Percentiles rank a stretch among this genome's conserved stretches.
Evolutionary conservation across 768 basidiomycete species (phyloP).

Genomic region (Boletus huronensis): DNA sequence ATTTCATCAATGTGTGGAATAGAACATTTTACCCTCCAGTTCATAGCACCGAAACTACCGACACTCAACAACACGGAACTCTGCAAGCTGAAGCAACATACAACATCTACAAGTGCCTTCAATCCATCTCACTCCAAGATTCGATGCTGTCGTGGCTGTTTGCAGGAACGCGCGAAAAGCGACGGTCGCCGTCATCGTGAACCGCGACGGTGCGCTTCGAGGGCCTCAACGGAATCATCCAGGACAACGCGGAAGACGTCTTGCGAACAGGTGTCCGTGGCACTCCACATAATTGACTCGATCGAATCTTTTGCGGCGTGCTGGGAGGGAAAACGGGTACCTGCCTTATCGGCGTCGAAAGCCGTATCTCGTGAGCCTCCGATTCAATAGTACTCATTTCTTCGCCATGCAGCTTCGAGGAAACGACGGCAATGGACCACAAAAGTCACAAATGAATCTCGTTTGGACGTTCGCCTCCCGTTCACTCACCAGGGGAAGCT

Average conservation of each 20-base stretch:
- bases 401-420: conserved; percentile 7
- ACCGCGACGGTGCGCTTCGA: conserved; percentile 4
- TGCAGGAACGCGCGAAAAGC: conserved; percentile 4
- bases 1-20: background rate
- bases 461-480: background rate
- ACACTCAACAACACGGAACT: conserved; percentile 6
- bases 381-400: background rate
- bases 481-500: conserved; percentile 17
- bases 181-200: conserved; percentile 6
- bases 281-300: conserved; percentile 9
- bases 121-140: conserved; percentile 31
- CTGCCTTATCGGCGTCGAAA: conserved; percentile 23
- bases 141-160: conserved; percentile 35
- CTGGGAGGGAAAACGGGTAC: conserved; percentile 17
- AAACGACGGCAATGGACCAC: background rate
- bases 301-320: conserved; percentile 26
- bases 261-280: conserved; percentile 14
- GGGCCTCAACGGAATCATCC: conserved; percentile 23
- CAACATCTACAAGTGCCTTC: background rate
- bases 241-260: conserved; percentile 25
- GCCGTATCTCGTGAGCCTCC: background rate
- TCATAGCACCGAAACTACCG: background rate
- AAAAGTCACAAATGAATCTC: conserved; percentile 2
- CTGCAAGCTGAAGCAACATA: conserved; percentile 4
- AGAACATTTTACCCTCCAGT: background rate